Percentiles rank a stretch among this genome's conserved stretches.
Evolutionary conservation across 2,329 filamentous ascomycete genomes (phyloP).

Genomic region (Claviceps pazoutovae): DNA sequence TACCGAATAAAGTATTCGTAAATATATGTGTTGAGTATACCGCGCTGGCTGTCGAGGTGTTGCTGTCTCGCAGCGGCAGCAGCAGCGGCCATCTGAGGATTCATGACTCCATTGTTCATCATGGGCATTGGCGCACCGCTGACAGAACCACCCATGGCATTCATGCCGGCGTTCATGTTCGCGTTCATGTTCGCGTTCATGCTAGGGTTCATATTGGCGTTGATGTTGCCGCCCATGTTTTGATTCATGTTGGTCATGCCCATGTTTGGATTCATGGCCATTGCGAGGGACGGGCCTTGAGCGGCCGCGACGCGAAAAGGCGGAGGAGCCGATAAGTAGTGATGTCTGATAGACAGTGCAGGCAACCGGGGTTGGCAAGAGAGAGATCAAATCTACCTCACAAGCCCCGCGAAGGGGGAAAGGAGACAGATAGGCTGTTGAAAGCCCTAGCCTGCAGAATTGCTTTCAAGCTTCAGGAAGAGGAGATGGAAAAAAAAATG

Average conservation of each 20-base stretch:
- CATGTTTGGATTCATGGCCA: slow-evolving; percentile 44
- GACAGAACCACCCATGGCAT: slow-evolving; percentile 52
- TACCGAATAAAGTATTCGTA: slow-evolving; percentile 86
- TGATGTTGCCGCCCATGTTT: too few relatives aligned
- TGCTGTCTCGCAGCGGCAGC: slow-evolving; percentile 23
- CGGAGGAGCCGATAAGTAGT: slow-evolving; percentile 7
- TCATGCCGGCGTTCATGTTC: slow-evolving; percentile 53
- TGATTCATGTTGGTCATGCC: slow-evolving; percentile 48
- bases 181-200: slow-evolving; percentile 35
- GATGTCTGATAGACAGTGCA: not conserved
- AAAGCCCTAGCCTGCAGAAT: slow-evolving; percentile 11
- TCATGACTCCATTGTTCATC: slow-evolving; percentile 43
- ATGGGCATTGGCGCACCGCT: slow-evolving; percentile 47
- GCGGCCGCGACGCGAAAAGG: slow-evolving; percentile 4
- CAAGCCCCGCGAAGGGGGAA: not conserved
- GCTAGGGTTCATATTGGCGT: too few relatives aligned
- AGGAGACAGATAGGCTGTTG: slow-evolving; percentile 12
- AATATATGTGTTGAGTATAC: slow-evolving; percentile 69
- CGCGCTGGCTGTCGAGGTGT: slow-evolving; percentile 33
- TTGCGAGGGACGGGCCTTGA: slow-evolving; percentile 9
- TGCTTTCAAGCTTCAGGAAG: slow-evolving; percentile 1
- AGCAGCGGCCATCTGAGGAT: slow-evolving; percentile 20
- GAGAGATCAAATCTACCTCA: slow-evolving; percentile 5
- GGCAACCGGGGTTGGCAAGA: slow-evolving; percentile 9
- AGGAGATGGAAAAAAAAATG: not conserved